Conservation (phyloP, 805 yeast species). For the Metschnikowia arizonensis region DNA sequence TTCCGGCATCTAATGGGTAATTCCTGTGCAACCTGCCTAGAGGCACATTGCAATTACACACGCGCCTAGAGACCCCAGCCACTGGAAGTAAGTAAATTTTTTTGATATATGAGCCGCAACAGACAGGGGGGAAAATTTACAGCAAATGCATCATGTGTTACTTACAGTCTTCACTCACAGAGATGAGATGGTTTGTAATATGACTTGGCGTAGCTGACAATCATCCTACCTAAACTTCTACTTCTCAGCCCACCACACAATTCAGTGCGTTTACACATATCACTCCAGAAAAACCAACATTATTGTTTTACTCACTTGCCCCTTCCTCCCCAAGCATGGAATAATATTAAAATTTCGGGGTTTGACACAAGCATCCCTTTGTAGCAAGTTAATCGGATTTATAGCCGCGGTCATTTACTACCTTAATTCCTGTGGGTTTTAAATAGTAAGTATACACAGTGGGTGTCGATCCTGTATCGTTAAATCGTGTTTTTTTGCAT, state of each 20-base stretch:
- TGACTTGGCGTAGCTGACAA: too few relatives aligned
- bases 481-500: constrained; percentile 4
- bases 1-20: neutral
- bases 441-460: neutral
- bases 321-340: too few relatives aligned
- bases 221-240: neutral
- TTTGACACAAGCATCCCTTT: neutral
- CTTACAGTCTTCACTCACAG: neutral
- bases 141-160: neutral
- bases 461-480: constrained; percentile 1
- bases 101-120: neutral
- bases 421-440: neutral
- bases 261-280: neutral
- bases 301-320: neutral
- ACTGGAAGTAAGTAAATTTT: neutral
- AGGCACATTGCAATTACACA: neutral
- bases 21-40: neutral
- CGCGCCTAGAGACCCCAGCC: neutral
- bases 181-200: too few relatives aligned
- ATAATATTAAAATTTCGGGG: too few relatives aligned
- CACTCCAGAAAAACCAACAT: neutral
- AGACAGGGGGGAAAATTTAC: neutral
- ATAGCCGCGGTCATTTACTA: neutral
- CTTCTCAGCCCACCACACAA: neutral
- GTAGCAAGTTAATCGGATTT: too few relatives aligned